These are phyloP conservation scores for Raffaelea albimanens DNA, from an alignment of 2,329 filamentous ascomycete species.

Conservation along the genomic window DNA sequence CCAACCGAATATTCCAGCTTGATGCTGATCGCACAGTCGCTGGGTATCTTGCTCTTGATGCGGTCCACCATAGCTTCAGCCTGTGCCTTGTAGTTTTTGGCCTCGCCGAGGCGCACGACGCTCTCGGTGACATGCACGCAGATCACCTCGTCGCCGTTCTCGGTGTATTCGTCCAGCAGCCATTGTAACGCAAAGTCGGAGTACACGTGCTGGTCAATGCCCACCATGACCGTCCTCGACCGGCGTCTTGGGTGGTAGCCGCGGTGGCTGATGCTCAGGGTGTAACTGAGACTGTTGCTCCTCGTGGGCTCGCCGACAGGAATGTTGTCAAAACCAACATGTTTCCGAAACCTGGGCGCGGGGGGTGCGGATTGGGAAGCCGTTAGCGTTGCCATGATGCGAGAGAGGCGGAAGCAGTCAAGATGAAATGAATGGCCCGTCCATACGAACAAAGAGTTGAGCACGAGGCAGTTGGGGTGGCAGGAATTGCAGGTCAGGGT, in stretches of 20 bases:
- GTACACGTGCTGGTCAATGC: slow-evolving; percentile 83
- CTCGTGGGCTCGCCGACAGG: slow-evolving; percentile 48
- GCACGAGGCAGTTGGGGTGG: neutral
- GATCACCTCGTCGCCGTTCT: slow-evolving; percentile 88
- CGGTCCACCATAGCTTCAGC: slow-evolving; percentile 64
- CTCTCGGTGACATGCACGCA: slow-evolving; percentile 84
- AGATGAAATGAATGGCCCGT: neutral
- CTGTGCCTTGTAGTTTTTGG: slow-evolving; percentile 65
- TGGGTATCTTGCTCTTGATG: slow-evolving; percentile 69
- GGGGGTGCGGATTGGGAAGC: slow-evolving; percentile 12
- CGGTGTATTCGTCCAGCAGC: slow-evolving; percentile 84
- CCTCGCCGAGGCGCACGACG: slow-evolving; percentile 58
- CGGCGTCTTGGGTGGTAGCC: slow-evolving; percentile 74
- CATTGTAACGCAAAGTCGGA: slow-evolving; percentile 88
- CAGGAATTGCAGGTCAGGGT: neutral
- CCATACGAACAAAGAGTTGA: neutral
- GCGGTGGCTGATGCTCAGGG: slow-evolving; percentile 75
- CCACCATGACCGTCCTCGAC: slow-evolving; percentile 82
- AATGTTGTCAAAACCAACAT: slow-evolving; percentile 54
- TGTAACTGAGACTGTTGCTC: slow-evolving; percentile 59
- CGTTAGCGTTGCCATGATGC: slow-evolving; percentile 35
- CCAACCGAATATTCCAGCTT: slow-evolving; percentile 82
- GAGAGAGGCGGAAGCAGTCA: neutral
- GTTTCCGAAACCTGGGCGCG: slow-evolving; percentile 42
- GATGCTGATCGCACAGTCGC: slow-evolving; percentile 75